Percentiles rank a stretch among this genome's conserved stretches.
phyloP scores from a whole-genome alignment of 2,329 filamentous ascomycete genomes.

The Sporothrix pallida region DNA sequence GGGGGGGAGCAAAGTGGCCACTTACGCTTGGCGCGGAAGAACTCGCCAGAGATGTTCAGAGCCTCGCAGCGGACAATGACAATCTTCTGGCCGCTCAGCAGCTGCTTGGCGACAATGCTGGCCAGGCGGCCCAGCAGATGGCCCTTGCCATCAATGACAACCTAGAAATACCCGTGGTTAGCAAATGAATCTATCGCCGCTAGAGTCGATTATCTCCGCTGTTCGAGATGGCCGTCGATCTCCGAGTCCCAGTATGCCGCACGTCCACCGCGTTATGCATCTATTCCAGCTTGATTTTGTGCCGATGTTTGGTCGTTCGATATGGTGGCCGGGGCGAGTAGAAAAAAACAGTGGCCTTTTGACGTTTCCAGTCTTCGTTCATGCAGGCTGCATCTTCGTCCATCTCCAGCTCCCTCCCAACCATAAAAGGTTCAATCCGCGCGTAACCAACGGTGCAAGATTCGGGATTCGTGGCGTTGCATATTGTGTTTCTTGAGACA shows the following conservation, averaged over 20 bases:
- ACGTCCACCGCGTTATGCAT: no score
- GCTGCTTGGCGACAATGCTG: conserved; percentile 98
- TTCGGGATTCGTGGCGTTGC: neutral
- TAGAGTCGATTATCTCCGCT: neutral
- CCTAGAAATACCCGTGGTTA: conserved; percentile 56
- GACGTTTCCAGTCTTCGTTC: no score
- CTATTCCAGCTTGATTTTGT: no score
- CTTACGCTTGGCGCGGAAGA: conserved; percentile 99
- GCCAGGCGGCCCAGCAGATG: conserved; percentile 99
- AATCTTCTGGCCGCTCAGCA: conserved; percentile 99
- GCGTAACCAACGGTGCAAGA: neutral
- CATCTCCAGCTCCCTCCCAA: no score
- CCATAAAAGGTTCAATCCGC: neutral
- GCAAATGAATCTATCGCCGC: neutral
- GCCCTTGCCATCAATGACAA: conserved; percentile 99
- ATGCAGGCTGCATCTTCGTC: no score
- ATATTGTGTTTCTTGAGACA: neutral
- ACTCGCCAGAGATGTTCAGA: conserved; percentile 99
- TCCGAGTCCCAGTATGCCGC: neutral
- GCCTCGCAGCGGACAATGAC: conserved; percentile 98
- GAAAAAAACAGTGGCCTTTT: no score
- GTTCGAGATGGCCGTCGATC: neutral
- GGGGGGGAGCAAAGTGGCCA: conserved; percentile 48
- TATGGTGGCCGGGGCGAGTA: neutral
- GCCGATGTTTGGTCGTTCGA: neutral